Evolutionary conservation across 2,329 filamentous ascomycete genomes (phyloP), one percentile per base, ranked within the genome.

Genomic region (Cucurbitaria berberidis): DNA sequence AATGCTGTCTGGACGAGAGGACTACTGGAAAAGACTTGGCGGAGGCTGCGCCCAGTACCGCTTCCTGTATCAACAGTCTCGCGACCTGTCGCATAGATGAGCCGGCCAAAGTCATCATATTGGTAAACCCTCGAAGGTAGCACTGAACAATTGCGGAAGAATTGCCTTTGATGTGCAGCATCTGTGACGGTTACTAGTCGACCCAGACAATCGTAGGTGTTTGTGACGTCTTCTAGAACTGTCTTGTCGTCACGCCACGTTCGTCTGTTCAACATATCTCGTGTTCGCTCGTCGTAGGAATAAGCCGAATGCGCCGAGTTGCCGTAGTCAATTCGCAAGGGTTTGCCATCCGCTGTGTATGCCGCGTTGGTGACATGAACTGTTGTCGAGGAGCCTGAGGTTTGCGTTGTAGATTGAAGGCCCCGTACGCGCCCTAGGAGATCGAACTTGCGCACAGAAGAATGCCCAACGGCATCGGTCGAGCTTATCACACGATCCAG

Each of bases 61-160:
- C n/a, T n/a, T n/a, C n/a, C n/a, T n/a, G n/a, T n/a, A n/a, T n/a
- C 30, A n/a, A 16, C 30, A 30, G 13, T 39, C 30, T 66, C 64
- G 13, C 65, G 48, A 9, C 64, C 65, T 3, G 55, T 61, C 10
- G 64, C 60, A 32, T 53, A 11, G 18, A 63, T 45, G 9, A 68
- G 60, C 6, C 44, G 57, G 15, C 48, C 42, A 4, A 61, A n/a
- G 21, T 48, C 24, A 45, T 68, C 64, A 36, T 68, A 68, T 16
- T 45, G 52, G 44, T 48, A 62, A 3, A 45, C 40, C 1, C 8
- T 13, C 13, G 21, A 39, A 2, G 59, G 53, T 2, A 41, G 34
- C 3, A 60, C 51, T 8, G n/a, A 13, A 2, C 8, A 8, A 21
- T 30, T 15, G 5, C 47, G 39, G 47, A 50, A 50, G 34, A 43